Percentiles rank a stretch among this genome's conserved stretches.
Evolutionary conservation across 2,329 filamentous ascomycete genomes (phyloP).

Genomic region (Ceratocystis papillata): DNA sequence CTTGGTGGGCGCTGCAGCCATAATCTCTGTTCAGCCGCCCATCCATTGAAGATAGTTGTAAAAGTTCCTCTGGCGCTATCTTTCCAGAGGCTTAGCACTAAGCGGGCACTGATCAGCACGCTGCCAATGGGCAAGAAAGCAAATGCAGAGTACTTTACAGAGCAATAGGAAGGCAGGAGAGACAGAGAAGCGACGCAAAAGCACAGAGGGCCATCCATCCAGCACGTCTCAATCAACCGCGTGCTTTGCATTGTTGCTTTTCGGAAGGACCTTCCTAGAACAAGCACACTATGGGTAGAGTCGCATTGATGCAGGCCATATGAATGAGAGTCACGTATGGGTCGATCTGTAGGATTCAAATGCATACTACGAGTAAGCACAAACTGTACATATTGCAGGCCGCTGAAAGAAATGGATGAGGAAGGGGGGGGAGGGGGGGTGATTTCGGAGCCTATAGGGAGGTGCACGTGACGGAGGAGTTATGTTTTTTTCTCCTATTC

Average conservation of each 20-base stretch:
- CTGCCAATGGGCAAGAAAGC: neutral
- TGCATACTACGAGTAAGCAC: neutral
- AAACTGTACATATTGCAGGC: too few relatives aligned
- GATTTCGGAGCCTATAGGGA: too few relatives aligned
- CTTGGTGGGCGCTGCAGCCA: neutral
- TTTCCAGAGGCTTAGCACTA: conserved; percentile 1
- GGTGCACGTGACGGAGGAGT: too few relatives aligned
- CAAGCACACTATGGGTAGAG: neutral
- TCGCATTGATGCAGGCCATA: neutral
- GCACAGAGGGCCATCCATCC: neutral
- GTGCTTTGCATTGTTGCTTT: neutral
- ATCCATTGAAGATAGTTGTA: neutral
- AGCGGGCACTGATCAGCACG: neutral
- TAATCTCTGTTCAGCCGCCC: neutral
- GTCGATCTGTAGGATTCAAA: neutral
- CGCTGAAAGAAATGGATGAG: too few relatives aligned
- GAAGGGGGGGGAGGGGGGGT: too few relatives aligned
- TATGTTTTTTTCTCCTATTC: too few relatives aligned
- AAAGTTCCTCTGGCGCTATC: neutral
- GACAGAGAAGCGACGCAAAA: neutral
- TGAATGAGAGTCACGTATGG: neutral
- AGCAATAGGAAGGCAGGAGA: too few relatives aligned
- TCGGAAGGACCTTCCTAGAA: conserved; percentile 2
- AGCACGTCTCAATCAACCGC: neutral
- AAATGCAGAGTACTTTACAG: conserved; percentile 4